A percentile compares a stretch with the other conserved stretches of the same genome.
These are phyloP conservation scores for Chimonanthus salicifolius DNA, from an alignment of 164 flowering plant species.

Conservation along the genomic window DNA sequence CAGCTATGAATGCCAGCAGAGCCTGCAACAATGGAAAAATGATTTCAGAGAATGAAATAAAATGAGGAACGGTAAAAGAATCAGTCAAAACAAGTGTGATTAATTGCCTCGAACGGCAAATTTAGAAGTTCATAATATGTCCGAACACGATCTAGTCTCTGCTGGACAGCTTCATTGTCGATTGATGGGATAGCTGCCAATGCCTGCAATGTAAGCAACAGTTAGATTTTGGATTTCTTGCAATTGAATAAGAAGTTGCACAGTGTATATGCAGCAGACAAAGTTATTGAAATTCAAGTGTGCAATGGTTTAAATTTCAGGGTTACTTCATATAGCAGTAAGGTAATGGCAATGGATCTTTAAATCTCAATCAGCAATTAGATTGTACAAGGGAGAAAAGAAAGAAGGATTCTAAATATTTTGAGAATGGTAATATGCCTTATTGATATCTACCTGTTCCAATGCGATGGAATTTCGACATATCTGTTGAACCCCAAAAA, in stretches of 20 bases:
- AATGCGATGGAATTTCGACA: slow-evolving; percentile 94
- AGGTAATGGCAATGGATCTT: not conserved
- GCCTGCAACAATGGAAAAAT: slow-evolving; percentile 48
- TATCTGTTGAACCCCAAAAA: slow-evolving; percentile 97
- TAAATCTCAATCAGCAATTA: not conserved
- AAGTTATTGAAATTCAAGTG: too few relatives aligned
- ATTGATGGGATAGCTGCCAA: slow-evolving; percentile 93
- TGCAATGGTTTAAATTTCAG: too few relatives aligned
- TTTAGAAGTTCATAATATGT: slow-evolving; percentile 89
- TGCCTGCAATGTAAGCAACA: slow-evolving; percentile 43
- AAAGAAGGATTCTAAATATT: not conserved
- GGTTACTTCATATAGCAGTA: too few relatives aligned
- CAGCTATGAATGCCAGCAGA: slow-evolving; percentile 80
- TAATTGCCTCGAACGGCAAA: slow-evolving; percentile 86
- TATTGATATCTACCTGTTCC: slow-evolving; percentile 67
- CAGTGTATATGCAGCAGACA: too few relatives aligned
- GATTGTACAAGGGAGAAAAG: not conserved
- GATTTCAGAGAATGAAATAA: not conserved
- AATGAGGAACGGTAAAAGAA: not conserved
- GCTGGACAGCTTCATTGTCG: slow-evolving; percentile 78
- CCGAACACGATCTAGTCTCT: slow-evolving; percentile 83
- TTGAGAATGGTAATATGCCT: not conserved
- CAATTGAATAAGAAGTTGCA: too few relatives aligned
- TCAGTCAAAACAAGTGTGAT: not conserved
- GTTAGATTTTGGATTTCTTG: not conserved